Base-by-base conservation (phyloP, 1,139 yeast species). In the Pichia sp. region DNA sequence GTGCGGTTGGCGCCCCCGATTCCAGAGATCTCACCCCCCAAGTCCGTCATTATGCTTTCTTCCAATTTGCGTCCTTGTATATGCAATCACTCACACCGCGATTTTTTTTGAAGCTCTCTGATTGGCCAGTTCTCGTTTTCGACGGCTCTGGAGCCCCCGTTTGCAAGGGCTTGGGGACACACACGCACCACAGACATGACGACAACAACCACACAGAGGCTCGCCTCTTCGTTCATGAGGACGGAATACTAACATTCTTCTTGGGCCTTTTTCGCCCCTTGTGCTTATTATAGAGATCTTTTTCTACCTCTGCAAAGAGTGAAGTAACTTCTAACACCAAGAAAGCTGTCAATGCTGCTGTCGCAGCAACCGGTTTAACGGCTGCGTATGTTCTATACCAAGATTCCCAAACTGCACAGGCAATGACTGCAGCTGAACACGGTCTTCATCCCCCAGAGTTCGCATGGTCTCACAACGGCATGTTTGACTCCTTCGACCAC, bases 371-470 rank as follows among this genome's bases (percentile, higher is more conserved):
- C 58, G 92, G 92, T 61, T 74, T 85, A 63, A 78, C 86, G 59
- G 87, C 90, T 53, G 84, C 90, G 49, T 86, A 85, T 70, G 74
- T 85, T 70, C 78, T 88, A 68, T 89, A 87, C 75, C 84, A 87
- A 67, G 93, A 86, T 72, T 78, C 89, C 26, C 80, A 85, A 73
- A 81, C 88, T 59, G 97, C 97, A 59, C 84, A 82, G 68, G 99
- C 99, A 68, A 89, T 92, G 96, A 92, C 99, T 55, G 96, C 95
- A 62, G 97, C 98, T 62, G 99, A 93, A 78, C 98, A 93, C 75
- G 99, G 99, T 66, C 82, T 93, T 72, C 99, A 93, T 74, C 85
- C 99, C 48, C 97, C 98, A 62, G 84, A 84, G 60, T 92, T 80
- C 74, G 87, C 84, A 58, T 93, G 99, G 99, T 81, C 97, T 50